A percentile compares a stretch with the other conserved stretches of the same genome.
Conservation (phyloP, 1,284 basidiomycete genomes). For the Trichosporon ovoides region DNA sequence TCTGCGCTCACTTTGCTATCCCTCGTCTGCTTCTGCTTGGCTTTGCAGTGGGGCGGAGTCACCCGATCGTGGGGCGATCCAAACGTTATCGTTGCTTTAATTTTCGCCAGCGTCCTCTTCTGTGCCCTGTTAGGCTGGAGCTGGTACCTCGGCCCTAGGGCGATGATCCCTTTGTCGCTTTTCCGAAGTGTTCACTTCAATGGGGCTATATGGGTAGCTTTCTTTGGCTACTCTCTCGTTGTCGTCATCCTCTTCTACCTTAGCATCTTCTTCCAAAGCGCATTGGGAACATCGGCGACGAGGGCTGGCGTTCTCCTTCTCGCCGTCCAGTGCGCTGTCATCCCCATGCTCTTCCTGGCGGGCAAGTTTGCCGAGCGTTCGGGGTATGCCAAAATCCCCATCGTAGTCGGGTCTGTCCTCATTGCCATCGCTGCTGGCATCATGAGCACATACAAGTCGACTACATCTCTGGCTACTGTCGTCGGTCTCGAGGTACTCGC, state of each 20-base stretch:
- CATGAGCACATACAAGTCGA: constrained; percentile 17
- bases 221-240: constrained; percentile 23
- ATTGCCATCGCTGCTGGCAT: constrained; percentile 21
- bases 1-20: constrained; percentile 23
- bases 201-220: constrained; percentile 22
- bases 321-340: constrained; percentile 22
- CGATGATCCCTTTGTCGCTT: constrained; percentile 28
- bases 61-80: constrained; percentile 21
- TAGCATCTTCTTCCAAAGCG: constrained; percentile 26
- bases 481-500: constrained; percentile 27
- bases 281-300: constrained; percentile 24
- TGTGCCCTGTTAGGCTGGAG: constrained; percentile 22
- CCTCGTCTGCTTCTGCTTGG: constrained; percentile 27
- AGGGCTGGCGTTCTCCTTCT: constrained; percentile 26
- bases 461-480: constrained; percentile 13
- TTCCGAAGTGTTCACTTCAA: constrained; percentile 24
- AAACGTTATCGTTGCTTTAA: constrained; percentile 22
- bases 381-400: constrained; percentile 27
- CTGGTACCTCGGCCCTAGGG: constrained; percentile 16
- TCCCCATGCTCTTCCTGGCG: constrained; percentile 20
- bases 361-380: constrained; percentile 25
- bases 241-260: constrained; percentile 30
- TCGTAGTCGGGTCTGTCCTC: constrained; percentile 21
- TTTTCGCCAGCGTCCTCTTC: constrained; percentile 19
- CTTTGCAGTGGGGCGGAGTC: constrained; percentile 28